These are phyloP conservation scores for Paraphaeosphaeria minitans DNA, from an alignment of 2,329 filamentous ascomycete species.

Conservation along the genomic window DNA sequence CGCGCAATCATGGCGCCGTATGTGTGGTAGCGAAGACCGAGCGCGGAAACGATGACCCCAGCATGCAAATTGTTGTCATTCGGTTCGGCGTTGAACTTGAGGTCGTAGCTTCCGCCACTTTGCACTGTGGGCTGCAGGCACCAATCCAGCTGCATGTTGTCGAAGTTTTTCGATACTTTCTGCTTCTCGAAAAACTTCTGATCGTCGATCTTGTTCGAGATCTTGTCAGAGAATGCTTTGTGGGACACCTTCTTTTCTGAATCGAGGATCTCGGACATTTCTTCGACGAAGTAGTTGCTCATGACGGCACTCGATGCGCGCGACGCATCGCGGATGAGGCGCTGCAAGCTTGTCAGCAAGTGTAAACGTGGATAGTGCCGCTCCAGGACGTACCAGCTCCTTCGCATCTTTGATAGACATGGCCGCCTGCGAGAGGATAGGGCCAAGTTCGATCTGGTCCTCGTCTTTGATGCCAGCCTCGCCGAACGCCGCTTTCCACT, in stretches of 20 bases:
- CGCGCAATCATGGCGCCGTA: constrained; percentile 92
- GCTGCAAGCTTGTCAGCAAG: constrained; percentile 50
- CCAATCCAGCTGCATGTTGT: constrained; percentile 90
- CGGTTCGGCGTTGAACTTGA: constrained; percentile 77
- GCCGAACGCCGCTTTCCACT: constrained; percentile 86
- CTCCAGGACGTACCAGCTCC: constrained; percentile 66
- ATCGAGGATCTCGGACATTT: constrained; percentile 95
- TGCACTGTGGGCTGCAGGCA: constrained; percentile 88
- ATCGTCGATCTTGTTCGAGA: constrained; percentile 91
- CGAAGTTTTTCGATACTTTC: constrained; percentile 86
- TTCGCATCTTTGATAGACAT: constrained; percentile 94
- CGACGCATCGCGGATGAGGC: constrained; percentile 91
- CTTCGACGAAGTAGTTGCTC: constrained; percentile 95
- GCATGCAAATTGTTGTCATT: constrained; percentile 83
- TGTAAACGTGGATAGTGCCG: background rate
- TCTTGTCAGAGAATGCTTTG: constrained; percentile 80
- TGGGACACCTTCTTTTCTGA: constrained; percentile 98
- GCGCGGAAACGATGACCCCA: constrained; percentile 89
- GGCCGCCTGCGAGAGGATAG: constrained; percentile 79
- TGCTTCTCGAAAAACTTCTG: constrained; percentile 88
- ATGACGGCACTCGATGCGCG: constrained; percentile 93
- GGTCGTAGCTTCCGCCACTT: constrained; percentile 93
- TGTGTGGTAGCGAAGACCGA: constrained; percentile 93
- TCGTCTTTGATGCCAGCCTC: constrained; percentile 78
- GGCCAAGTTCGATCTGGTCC: constrained; percentile 84